These are phyloP conservation scores for Pythium volutum DNA, from an alignment of 352 stramenopile species.

Conservation along the genomic window DNA sequence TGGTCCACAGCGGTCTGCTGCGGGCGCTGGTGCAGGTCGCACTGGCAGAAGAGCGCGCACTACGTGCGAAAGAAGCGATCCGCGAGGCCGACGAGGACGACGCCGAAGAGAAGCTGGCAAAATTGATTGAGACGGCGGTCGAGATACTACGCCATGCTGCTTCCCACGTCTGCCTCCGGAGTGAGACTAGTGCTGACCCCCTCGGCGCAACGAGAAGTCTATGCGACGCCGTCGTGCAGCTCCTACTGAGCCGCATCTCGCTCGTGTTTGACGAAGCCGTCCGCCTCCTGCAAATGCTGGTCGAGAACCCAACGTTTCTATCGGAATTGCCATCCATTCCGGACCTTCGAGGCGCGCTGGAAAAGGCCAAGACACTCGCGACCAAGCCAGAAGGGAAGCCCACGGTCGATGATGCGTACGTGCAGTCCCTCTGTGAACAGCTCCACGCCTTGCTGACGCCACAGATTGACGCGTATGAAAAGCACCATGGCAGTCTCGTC, in stretches of 20 bases:
- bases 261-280: conserved; percentile 54
- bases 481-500: conserved; percentile 45
- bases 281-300: conserved; percentile 59
- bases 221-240: conserved; percentile 46
- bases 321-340: conserved; percentile 26
- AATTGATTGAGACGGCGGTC: neutral
- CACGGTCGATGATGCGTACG: conserved; percentile 34
- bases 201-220: neutral
- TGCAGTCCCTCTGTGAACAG: conserved; percentile 40
- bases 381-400: conserved; percentile 35
- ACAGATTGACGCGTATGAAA: conserved; percentile 54
- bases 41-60: conserved; percentile 22
- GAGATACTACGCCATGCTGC: conserved; percentile 27
- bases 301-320: conserved; percentile 33
- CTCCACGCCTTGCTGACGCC: conserved; percentile 38
- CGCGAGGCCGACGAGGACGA: conserved; percentile 8
- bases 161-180: conserved; percentile 19
- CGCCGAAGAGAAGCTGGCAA: conserved; percentile 5
- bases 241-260: conserved; percentile 54
- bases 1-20: conserved; percentile 33
- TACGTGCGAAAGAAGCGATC: neutral
- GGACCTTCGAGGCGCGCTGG: conserved; percentile 61
- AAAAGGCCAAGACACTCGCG: conserved; percentile 41
- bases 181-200: neutral
- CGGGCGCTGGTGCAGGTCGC: conserved; percentile 47